Evolutionary conservation across 305 asterid genomes (phyloP), one percentile per base, ranked within the genome.

Genomic region (Solanum hybrid): DNA sequence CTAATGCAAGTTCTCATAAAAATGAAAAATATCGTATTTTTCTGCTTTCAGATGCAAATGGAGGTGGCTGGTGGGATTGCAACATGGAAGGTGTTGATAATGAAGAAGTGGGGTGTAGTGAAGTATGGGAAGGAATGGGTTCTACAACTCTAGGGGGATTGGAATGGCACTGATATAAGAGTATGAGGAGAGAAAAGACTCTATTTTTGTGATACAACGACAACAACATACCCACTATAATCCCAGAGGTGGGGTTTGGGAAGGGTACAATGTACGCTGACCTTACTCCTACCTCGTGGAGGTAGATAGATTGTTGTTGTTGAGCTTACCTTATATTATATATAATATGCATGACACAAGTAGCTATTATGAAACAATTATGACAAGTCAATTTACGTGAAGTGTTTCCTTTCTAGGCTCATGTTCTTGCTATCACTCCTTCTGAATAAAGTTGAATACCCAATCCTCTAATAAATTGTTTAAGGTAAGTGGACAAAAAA

Each of bases 51-150:
- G 99, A 96, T 93, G 93, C 95, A 88, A 95, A 95, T 90, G 98
- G 99, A 16, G 93, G 94, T 66, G 98, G 98, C 79, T 96, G 96
- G 98, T 96, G 99, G 99, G 96, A 93, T 80, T 93, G 91, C 90
- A 90, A 93, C 42, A 97, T 94, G 98, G 98, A 94, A 93, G 99
- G 98, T 37, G 94, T 96, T 29, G 98, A 95, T 91, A 93, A 93
- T 71, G 98, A 97, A 93, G 97, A 94, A 91, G 98, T 97, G 10
- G 99, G 99, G 0, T 94, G 93, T 93, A 92, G 46, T 46, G 95
- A 95, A 22, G 93, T 71, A 12, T 97, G 99, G 99, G 98, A 97
- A 89, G 98, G 98, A 79, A 89, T 94, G 89, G 97, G 98, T 32
- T 91, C 94, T 85, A 93, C 98, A 71, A 94, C 98, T 6, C 95